Percentiles rank a stretch among this genome's conserved stretches.
Evolutionary conservation across 495 filamentous ascomycete species (phyloP).

Genomic region (Neurospora sublineolata): DNA sequence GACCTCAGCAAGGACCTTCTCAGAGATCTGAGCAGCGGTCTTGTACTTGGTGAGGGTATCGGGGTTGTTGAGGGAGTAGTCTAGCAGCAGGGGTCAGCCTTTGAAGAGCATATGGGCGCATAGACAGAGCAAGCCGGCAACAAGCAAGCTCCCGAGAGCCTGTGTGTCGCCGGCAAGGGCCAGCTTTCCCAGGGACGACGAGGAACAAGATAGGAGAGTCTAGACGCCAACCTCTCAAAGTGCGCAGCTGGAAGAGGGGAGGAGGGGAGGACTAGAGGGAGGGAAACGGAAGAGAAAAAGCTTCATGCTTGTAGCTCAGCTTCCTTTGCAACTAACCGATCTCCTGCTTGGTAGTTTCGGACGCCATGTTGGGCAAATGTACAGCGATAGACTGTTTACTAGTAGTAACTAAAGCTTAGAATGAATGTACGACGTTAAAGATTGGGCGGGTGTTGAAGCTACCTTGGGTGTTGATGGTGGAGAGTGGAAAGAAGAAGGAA

Average conservation of each 20-base stretch:
- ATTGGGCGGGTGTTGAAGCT: neutral
- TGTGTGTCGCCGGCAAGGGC: neutral
- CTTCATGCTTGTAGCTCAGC: neutral
- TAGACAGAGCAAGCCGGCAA: neutral
- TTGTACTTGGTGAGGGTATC: slow-evolving; percentile 99
- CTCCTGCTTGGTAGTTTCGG: slow-evolving; percentile 21
- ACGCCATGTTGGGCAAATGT: slow-evolving; percentile 20
- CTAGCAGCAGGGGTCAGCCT: slow-evolving; percentile 32
- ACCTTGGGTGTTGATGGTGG: neutral
- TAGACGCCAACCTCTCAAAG: slow-evolving; percentile 1
- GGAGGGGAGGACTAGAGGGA: neutral
- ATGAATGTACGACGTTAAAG: neutral
- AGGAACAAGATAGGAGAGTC: neutral
- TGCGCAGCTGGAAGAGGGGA: neutral
- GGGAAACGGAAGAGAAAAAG: neutral
- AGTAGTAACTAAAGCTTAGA: neutral
- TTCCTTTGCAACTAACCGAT: slow-evolving; percentile 25
- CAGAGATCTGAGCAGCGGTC: slow-evolving; percentile 84
- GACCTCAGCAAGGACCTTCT: slow-evolving; percentile 85
- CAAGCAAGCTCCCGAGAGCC: neutral
- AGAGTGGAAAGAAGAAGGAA: slow-evolving; percentile 5
- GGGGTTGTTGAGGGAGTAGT: slow-evolving; percentile 91
- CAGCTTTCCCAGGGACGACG: neutral
- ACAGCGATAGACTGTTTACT: slow-evolving; percentile 2
- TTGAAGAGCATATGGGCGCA: neutral